These are phyloP conservation scores for Ceratocystis smalleyi DNA, from an alignment of 2,329 filamentous ascomycete genomes.

Conservation along the genomic window DNA sequence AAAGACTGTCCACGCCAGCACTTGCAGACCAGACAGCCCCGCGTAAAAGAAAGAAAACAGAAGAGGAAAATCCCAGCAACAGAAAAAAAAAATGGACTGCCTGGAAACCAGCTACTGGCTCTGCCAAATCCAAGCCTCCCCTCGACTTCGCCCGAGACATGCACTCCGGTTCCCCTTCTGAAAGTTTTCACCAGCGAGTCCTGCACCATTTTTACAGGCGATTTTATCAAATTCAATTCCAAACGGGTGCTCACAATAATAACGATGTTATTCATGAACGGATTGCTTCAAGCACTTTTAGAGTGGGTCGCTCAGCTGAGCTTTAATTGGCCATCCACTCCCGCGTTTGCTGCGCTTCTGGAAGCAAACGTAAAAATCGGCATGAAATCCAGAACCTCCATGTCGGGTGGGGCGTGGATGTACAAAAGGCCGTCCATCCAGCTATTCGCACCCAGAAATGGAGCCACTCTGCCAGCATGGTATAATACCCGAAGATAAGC, in stretches of 20 bases:
- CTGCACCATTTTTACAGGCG: not conserved
- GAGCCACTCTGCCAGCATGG: not conserved
- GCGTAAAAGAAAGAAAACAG: not conserved
- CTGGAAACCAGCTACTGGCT: not conserved
- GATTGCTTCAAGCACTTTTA: not conserved
- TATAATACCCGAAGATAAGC: conserved; percentile 12
- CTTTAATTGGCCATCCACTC: conserved; percentile 9
- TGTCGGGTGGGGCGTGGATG: conserved; percentile 9
- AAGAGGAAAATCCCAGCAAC: not conserved
- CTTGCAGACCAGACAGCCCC: not conserved
- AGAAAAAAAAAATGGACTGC: not conserved
- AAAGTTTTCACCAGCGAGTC: not conserved
- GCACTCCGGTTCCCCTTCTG: not conserved
- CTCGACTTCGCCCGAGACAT: not conserved
- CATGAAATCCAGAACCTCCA: conserved; percentile 8
- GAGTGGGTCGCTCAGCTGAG: conserved; percentile 1
- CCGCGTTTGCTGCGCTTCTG: conserved; percentile 15
- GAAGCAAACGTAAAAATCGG: conserved; percentile 12
- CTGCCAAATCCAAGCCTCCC: not conserved
- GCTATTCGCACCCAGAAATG: not conserved
- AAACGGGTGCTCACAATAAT: not conserved
- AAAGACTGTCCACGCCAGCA: not conserved
- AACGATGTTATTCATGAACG: not conserved
- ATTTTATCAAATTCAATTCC: not conserved
- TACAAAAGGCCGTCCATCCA: not conserved